phyloP scores from a whole-genome alignment of 2,329 filamentous ascomycete genomes.

The Colletotrichum sojae region DNA sequence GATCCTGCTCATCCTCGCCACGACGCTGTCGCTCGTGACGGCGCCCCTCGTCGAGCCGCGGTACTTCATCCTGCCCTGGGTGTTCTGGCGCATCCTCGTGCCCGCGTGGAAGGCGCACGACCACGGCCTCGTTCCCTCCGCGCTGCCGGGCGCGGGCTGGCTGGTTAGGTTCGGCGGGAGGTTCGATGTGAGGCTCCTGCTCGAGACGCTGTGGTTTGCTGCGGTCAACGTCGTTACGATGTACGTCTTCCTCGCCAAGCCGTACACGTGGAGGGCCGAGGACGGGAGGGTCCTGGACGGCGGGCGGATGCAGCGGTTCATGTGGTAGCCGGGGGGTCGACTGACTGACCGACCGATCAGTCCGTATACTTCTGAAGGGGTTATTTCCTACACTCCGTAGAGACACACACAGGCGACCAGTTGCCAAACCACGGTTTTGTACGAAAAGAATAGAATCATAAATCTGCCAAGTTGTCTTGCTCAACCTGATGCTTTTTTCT shows the following conservation, averaged over 20 bases:
- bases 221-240: slow-evolving; percentile 76
- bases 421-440: too few species aligned
- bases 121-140: slow-evolving; percentile 1
- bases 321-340: slow-evolving; percentile 72
- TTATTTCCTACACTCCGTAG: too few species aligned
- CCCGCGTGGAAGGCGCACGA: slow-evolving; percentile 62
- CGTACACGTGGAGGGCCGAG: slow-evolving; percentile 75
- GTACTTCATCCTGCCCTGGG: slow-evolving; percentile 96
- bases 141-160: slow-evolving; percentile 17
- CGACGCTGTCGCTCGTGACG: slow-evolving; percentile 83
- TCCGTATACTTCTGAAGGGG: too few species aligned
- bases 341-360: too few species aligned
- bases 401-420: too few species aligned
- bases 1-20: slow-evolving; percentile 75
- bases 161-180: slow-evolving; percentile 38
- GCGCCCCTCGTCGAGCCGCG: slow-evolving; percentile 94
- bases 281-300: slow-evolving; percentile 67
- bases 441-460: slow-evolving; percentile 6
- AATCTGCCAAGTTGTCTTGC: slow-evolving; percentile 10
- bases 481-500: slow-evolving; percentile 28
- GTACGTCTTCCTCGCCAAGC: slow-evolving; percentile 78
- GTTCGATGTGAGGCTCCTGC: slow-evolving; percentile 62
- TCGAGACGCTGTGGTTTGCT: slow-evolving; percentile 80
- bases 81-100: slow-evolving; percentile 89
- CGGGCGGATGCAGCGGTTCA: slow-evolving; percentile 79